Conservation (phyloP, 1,139 yeast genomes). For the Zygosaccharomyces sapae region DNA sequence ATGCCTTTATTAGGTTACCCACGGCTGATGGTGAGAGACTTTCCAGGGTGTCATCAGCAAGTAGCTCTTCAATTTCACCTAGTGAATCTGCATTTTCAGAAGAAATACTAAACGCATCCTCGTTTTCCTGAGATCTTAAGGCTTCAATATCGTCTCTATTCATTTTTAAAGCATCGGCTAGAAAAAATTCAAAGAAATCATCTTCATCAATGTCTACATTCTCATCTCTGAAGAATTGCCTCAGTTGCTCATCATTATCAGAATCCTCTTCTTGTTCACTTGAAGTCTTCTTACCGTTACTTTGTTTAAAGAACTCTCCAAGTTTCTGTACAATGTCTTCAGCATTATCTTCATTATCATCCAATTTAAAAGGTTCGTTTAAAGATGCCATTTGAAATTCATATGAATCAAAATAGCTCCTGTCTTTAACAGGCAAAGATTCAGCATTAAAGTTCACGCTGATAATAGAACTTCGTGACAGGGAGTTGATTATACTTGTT, state of each 20-base stretch:
- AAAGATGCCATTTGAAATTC: slow-evolving; percentile 12
- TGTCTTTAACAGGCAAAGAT: too few species aligned
- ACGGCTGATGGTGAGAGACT: slow-evolving; percentile 30
- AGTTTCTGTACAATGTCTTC: slow-evolving; percentile 21
- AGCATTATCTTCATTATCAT: slow-evolving; percentile 25
- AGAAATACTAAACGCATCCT: slow-evolving; percentile 11
- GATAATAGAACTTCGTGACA: slow-evolving; percentile 7
- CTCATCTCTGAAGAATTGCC: slow-evolving; percentile 27
- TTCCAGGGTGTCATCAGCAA: slow-evolving; percentile 19
- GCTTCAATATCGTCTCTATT: slow-evolving; percentile 19
- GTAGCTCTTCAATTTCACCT: slow-evolving; percentile 22
- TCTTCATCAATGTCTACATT: slow-evolving; percentile 52
- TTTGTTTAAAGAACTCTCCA: slow-evolving; percentile 14
- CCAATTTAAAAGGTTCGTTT: slow-evolving; percentile 10
- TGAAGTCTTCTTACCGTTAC: slow-evolving; percentile 21
- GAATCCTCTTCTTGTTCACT: slow-evolving; percentile 22
- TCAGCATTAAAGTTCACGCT: neutral
- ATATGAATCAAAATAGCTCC: slow-evolving; percentile 4
- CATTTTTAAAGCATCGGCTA: slow-evolving; percentile 45
- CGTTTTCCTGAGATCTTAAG: slow-evolving; percentile 6
- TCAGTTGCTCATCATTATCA: too few species aligned
- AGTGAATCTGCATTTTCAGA: slow-evolving; percentile 14
- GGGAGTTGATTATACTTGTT: slow-evolving; percentile 9
- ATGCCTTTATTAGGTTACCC: slow-evolving; percentile 26
- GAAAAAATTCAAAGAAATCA: slow-evolving; percentile 54